Conservation (phyloP, 2,329 filamentous ascomycete genomes). For the Colletotrichum cuscutae region DNA sequence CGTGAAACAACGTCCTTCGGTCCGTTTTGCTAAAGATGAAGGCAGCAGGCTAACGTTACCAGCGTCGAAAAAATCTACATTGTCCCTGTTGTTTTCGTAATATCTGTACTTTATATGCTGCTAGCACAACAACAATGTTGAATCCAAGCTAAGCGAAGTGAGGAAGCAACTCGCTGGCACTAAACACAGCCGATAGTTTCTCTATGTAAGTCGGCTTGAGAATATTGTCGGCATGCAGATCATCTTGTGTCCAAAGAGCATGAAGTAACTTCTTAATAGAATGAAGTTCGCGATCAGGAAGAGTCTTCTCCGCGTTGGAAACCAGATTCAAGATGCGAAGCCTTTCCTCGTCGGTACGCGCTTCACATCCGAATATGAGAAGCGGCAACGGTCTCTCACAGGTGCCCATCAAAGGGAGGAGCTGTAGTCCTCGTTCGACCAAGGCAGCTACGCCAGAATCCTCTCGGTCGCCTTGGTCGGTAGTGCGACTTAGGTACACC, state of each 20-base stretch:
- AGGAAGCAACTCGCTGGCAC: conserved; percentile 34
- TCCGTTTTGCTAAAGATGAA: too few species aligned
- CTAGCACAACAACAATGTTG: neutral
- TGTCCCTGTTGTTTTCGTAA: too few species aligned
- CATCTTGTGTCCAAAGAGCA: conserved; percentile 47
- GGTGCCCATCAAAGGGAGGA: neutral
- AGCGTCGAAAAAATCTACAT: too few species aligned
- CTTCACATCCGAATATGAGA: conserved; percentile 40
- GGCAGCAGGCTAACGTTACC: too few species aligned
- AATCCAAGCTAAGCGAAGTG: conserved; percentile 40
- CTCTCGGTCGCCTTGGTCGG: neutral
- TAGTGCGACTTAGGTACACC: neutral
- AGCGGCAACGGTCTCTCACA: conserved; percentile 40
- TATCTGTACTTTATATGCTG: too few species aligned
- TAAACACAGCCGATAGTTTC: conserved; percentile 30
- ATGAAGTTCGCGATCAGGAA: conserved; percentile 37
- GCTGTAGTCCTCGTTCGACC: neutral
- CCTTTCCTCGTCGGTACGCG: conserved; percentile 37
- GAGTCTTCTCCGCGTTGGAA: conserved; percentile 36
- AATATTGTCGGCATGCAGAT: conserved; percentile 38
- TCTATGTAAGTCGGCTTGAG: conserved; percentile 28
- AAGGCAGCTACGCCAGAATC: neutral
- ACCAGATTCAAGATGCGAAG: conserved; percentile 40
- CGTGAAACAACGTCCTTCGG: too few species aligned
- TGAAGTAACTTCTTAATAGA: conserved; percentile 39